Conservation (phyloP, 2,329 filamentous ascomycete species). For the Fusarium xylarioides region DNA sequence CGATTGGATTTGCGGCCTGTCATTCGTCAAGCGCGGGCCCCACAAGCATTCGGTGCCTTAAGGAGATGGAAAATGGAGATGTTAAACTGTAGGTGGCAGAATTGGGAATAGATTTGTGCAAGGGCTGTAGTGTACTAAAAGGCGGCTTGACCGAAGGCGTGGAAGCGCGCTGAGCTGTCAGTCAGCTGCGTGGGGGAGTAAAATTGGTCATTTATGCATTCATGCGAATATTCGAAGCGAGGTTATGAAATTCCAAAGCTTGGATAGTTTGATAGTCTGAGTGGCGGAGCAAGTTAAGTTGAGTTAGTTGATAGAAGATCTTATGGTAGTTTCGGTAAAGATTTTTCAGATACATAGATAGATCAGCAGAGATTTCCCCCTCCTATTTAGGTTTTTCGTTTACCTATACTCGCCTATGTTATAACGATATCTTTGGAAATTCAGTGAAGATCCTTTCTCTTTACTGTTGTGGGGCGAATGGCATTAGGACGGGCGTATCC, state of each 20-base stretch:
- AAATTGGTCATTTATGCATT: conserved; percentile 46
- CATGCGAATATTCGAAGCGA: conserved; percentile 37
- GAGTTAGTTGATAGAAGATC: not conserved
- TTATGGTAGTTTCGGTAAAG: not conserved
- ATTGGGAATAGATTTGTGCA: conserved; percentile 25
- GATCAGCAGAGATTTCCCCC: not conserved
- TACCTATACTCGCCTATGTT: not conserved
- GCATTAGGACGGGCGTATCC: conserved; percentile 17
- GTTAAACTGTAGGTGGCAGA: not conserved
- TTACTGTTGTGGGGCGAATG: conserved; percentile 6
- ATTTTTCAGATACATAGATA: not conserved
- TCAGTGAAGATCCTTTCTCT: conserved; percentile 10
- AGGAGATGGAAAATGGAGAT: conserved; percentile 2
- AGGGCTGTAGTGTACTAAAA: conserved; percentile 16
- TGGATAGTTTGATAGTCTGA: not conserved
- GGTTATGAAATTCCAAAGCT: conserved; percentile 16
- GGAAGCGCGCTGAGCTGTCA: conserved; percentile 41
- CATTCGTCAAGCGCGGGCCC: too few relatives aligned
- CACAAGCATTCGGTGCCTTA: too few relatives aligned
- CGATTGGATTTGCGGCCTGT: too few relatives aligned
- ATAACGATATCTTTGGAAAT: not conserved
- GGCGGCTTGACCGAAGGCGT: conserved; percentile 45
- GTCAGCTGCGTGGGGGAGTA: conserved; percentile 39
- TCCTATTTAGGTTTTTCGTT: not conserved
- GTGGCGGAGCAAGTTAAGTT: not conserved